A percentile compares a stretch with the other conserved stretches of the same genome.
Conservation (phyloP, 2,329 filamentous ascomycete species). For the Pseudogymnoascus sp. region DNA sequence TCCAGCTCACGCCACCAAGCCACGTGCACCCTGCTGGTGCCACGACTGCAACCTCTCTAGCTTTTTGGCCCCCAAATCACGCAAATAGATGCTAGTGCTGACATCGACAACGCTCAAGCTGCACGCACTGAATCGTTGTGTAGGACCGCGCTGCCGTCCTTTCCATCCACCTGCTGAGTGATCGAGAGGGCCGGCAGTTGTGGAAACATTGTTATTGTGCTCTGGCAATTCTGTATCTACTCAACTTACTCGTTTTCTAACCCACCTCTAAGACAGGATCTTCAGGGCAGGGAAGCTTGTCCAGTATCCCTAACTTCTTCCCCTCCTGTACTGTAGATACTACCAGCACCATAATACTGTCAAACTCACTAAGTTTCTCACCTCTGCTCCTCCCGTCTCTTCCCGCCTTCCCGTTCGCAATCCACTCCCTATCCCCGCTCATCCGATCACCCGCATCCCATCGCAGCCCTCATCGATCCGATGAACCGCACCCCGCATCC, state of each 20-base stretch:
- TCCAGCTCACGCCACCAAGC: not conserved
- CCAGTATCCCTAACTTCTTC: not conserved
- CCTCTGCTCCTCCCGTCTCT: not conserved
- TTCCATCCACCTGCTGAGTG: not conserved
- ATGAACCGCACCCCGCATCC: not conserved
- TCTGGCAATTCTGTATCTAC: not conserved
- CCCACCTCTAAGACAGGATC: not conserved
- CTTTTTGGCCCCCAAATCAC: conserved; percentile 3
- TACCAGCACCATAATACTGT: not conserved
- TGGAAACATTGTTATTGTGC: not conserved
- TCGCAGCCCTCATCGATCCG: not conserved
- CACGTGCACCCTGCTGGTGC: not conserved
- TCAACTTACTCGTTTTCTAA: not conserved
- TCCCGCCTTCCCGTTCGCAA: not conserved
- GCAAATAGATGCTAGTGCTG: conserved; percentile 6
- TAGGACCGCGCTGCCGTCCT: not conserved
- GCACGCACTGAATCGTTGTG: not conserved
- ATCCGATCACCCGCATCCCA: not conserved
- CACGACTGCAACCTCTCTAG: not conserved
- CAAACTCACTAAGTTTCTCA: not conserved
- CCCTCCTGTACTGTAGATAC: not conserved
- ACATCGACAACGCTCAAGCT: not conserved
- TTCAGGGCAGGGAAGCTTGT: not conserved
- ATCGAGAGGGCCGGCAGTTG: not conserved
- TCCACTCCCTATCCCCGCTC: not conserved